These are phyloP conservation scores for Kodamaea fungicola DNA, from an alignment of 1,139 yeast genomes.

Conservation along the genomic window DNA sequence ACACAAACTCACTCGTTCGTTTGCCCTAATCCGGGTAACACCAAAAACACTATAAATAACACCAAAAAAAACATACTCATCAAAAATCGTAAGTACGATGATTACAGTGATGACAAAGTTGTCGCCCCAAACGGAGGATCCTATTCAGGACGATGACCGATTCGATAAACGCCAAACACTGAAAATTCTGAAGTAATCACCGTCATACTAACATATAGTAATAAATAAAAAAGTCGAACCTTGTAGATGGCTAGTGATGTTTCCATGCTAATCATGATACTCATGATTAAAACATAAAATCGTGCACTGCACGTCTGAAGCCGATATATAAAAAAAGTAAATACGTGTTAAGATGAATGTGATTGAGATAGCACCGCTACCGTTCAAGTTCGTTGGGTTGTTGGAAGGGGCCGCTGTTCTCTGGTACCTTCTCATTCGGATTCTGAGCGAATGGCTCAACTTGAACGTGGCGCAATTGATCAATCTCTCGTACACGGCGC, in stretches of 20 bases:
- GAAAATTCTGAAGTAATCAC: conserved; percentile 44
- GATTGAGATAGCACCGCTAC: conserved; percentile 28
- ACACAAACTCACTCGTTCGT: not conserved
- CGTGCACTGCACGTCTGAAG: conserved; percentile 36
- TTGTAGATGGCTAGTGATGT: conserved; percentile 38
- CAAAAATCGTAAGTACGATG: conserved; percentile 9
- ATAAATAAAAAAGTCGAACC: not conserved
- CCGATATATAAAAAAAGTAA: conserved; percentile 9
- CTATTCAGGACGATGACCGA: conserved; percentile 58
- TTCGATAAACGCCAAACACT: conserved; percentile 53
- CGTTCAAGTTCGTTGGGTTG: conserved; percentile 33
- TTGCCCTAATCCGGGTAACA: not conserved
- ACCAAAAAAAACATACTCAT: not conserved
- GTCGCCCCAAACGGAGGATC: conserved; percentile 61
- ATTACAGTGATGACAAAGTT: conserved; percentile 42
- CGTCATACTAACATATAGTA: conserved; percentile 3
- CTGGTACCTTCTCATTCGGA: conserved; percentile 32
- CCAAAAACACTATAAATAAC: not conserved
- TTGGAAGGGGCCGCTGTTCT: conserved; percentile 31
- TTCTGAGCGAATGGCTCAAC: conserved; percentile 20
- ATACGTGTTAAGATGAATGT: conserved; percentile 9
- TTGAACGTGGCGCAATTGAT: conserved; percentile 37
- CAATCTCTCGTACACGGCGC: conserved; percentile 36
- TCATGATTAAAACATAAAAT: conserved; percentile 40
- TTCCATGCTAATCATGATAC: conserved; percentile 53